These are phyloP conservation scores for Plasmopara muralis DNA, from an alignment of 352 stramenopile species.

Conservation along the genomic window DNA sequence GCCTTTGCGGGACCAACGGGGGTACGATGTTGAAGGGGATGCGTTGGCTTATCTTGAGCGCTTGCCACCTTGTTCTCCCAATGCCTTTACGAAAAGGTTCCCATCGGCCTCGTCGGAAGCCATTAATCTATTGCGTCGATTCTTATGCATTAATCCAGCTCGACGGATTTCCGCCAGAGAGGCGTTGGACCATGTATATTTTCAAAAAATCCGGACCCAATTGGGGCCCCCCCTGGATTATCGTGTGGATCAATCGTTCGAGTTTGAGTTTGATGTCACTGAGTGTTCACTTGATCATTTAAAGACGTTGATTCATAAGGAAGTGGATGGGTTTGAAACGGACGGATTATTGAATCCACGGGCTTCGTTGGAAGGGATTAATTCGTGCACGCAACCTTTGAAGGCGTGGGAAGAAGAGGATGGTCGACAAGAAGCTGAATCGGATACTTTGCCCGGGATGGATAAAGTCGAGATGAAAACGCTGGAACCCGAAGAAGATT, in stretches of 20 bases:
- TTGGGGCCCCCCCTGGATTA: slow-evolving; percentile 66
- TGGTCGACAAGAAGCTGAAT: no score
- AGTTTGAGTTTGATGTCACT: slow-evolving; percentile 82
- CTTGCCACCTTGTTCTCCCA: slow-evolving; percentile 61
- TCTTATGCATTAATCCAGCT: slow-evolving; percentile 87
- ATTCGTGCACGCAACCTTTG: no score
- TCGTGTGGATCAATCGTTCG: slow-evolving; percentile 54
- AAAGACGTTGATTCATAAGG: slow-evolving; percentile 67
- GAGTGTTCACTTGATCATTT: slow-evolving; percentile 53
- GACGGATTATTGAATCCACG: slow-evolving; percentile 23
- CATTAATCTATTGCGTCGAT: slow-evolving; percentile 51
- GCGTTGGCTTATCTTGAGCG: slow-evolving; percentile 72
- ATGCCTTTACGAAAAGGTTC: slow-evolving; percentile 61
- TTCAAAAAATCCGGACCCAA: slow-evolving; percentile 63
- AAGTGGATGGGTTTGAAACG: slow-evolving; percentile 63
- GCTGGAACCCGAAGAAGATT: no score
- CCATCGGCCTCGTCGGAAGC: slow-evolving; percentile 60
- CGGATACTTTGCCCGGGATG: no score
- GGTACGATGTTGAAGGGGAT: slow-evolving; percentile 69
- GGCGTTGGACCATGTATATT: slow-evolving; percentile 89
- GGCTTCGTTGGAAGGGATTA: slow-evolving; percentile 1
- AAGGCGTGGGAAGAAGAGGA: no score
- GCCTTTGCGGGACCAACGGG: slow-evolving; percentile 60
- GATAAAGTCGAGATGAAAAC: no score
- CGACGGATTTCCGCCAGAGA: slow-evolving; percentile 86